phyloP scores from a whole-genome alignment of 345 rosid species.

The Cardamine chenopodiifolia region DNA sequence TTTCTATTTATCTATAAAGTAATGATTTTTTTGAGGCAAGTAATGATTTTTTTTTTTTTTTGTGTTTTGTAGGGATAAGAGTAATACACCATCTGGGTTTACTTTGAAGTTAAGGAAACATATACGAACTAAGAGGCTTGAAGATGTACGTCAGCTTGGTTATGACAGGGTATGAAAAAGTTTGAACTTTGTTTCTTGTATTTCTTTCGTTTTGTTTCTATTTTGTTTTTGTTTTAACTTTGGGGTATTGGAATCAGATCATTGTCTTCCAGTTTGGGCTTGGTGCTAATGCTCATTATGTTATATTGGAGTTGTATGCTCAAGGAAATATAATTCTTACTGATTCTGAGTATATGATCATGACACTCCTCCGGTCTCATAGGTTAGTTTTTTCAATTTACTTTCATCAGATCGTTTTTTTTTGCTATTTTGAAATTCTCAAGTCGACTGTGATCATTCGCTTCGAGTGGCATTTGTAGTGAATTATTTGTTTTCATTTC shows the following conservation, averaged over 20 bases:
- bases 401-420: background rate
- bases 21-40: background rate
- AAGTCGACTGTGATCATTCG: background rate
- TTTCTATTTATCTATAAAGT: background rate
- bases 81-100: constrained; percentile 96
- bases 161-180: constrained; percentile 76
- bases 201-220: background rate
- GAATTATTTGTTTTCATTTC: background rate
- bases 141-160: constrained; percentile 97
- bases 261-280: constrained; percentile 92
- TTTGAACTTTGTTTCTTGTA: background rate
- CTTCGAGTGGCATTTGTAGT: constrained; percentile 11
- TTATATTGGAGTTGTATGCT: constrained; percentile 92
- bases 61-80: constrained; percentile 68
- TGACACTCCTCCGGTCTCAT: constrained; percentile 97
- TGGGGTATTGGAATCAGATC: constrained; percentile 53
- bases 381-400: constrained; percentile 48
- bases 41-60: background rate
- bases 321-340: constrained; percentile 97
- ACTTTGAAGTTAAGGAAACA: constrained; percentile 92
- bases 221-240: background rate
- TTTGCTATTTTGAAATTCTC: constrained; percentile 2
- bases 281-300: constrained; percentile 87
- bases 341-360: constrained; percentile 78
- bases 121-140: constrained; percentile 91